Evolutionary conservation across 352 stramenopile species (phyloP), one percentile per base, ranked within the genome.

Genomic region (Globisporangium lucens): DNA sequence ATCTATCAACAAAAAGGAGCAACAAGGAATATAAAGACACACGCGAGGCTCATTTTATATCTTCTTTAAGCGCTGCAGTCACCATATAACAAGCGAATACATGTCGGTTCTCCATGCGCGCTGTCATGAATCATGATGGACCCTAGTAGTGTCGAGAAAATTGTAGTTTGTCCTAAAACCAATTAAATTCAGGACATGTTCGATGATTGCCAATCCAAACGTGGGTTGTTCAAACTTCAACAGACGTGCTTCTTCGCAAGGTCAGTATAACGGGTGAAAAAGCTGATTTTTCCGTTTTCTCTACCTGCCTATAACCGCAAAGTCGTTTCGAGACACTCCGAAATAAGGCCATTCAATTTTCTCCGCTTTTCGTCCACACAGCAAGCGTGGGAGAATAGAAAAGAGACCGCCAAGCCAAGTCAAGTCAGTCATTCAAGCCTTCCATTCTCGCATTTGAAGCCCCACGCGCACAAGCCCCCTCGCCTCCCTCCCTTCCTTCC

Each of bases 341-440:
- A 41, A 41, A 41, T 41, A 41, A 41, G 35, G 9, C 35, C 35
- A 41, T 12, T 12, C 41, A n/a, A 22, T 49, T 22, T 41, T 49
- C 41, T 30, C 43, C n/a, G 4, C 30, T 56, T 55, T 66, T 66
- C 61, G 61, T 66, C 47, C 61, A 66, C 61, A 66, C 61, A 56
- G 27, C 35, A 30, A 6, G 41, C 4, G 41, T n/a, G 41, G 6
- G 43, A 51, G 17, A 22, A 51, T n/a, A n/a, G 15, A 22, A 51
- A 51, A 49, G 41, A 49, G 41, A n/a, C 41, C 1, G 15, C 43
- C 2, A 46, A 46, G 38, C 12, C 41, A 46, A 46, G 15, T 22
- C 17, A 10, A 6, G 29, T n/a, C 30, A 33, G 30, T 33, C 30
- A 33, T 5, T 33, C 30, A 33, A 56, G 30, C 9, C 43, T 51